Conservation (phyloP, 441 rosid species). For the Erodium moschatum region DNA sequence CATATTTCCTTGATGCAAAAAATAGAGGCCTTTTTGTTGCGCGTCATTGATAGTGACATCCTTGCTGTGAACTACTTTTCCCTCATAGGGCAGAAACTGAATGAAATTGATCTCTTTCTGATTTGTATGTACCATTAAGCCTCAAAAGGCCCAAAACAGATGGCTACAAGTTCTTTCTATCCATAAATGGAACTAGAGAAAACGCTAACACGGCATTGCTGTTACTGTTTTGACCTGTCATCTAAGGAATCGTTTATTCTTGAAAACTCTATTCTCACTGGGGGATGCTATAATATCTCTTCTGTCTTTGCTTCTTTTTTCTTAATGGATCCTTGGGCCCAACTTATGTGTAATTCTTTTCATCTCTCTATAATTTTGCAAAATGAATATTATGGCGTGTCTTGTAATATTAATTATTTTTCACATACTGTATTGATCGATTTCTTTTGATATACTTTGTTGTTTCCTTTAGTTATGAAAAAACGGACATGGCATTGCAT, state of each 20-base stretch:
- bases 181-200: neutral
- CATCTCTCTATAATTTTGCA: neutral
- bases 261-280: neutral
- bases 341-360: neutral
- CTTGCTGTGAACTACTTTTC: conserved; percentile 1
- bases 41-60: neutral
- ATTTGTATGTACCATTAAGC: neutral
- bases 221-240: neutral
- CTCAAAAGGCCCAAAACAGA: neutral
- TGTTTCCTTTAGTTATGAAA: conserved; percentile 51
- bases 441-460: conserved; percentile 19
- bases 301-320: neutral
- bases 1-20: neutral
- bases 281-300: neutral
- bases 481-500: conserved; percentile 86
- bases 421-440: conserved; percentile 6
- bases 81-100: neutral
- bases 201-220: neutral
- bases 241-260: neutral
- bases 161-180: neutral
- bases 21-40: neutral
- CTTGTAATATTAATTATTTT: neutral
- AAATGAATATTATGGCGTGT: neutral
- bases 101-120: too few species aligned
- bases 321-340: neutral